Evolutionary conservation across 352 stramenopile genomes (phyloP).

Genomic region (Pythium aristosporum): DNA sequence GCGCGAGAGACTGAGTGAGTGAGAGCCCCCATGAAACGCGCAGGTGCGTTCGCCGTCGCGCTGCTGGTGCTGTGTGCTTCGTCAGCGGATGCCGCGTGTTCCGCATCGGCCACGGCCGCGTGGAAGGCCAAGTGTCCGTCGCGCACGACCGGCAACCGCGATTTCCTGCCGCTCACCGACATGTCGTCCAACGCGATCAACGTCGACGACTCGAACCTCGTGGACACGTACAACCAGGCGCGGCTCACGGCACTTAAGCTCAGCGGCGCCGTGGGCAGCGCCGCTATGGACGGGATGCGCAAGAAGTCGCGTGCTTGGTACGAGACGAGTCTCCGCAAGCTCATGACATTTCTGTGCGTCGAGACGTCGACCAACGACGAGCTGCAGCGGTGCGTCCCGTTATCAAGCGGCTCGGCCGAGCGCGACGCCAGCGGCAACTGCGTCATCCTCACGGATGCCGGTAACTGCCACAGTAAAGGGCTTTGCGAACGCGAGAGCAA

Average conservation of each 20-base stretch:
- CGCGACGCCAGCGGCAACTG: constrained; percentile 54
- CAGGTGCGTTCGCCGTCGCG: constrained; percentile 5
- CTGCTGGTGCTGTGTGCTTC: constrained; percentile 3
- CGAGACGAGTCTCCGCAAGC: constrained; percentile 55
- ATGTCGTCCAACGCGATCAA: constrained; percentile 63
- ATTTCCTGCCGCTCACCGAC: constrained; percentile 54
- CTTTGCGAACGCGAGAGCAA: constrained; percentile 74
- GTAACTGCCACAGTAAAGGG: constrained; percentile 57
- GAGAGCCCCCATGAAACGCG: background rate
- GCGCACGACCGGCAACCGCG: constrained; percentile 51
- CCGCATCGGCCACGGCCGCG: constrained; percentile 36
- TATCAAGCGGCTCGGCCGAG: constrained; percentile 45
- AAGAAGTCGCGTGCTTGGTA: constrained; percentile 73
- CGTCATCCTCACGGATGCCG: constrained; percentile 42
- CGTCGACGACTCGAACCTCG: constrained; percentile 50
- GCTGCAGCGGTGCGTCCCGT: constrained; percentile 58
- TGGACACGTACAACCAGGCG: constrained; percentile 67
- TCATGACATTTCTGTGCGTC: constrained; percentile 74
- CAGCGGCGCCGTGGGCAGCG: constrained; percentile 51
- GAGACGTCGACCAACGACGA: constrained; percentile 43
- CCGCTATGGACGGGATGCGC: constrained; percentile 68
- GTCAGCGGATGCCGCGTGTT: constrained; percentile 41
- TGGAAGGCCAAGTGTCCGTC: constrained; percentile 62
- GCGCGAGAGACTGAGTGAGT: background rate
- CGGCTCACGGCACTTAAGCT: constrained; percentile 68